Percentiles rank a stretch among this genome's conserved stretches.
These are phyloP conservation scores for Ammopiptanthus mongolicus DNA, from an alignment of 306 rosid species.

Conservation along the genomic window DNA sequence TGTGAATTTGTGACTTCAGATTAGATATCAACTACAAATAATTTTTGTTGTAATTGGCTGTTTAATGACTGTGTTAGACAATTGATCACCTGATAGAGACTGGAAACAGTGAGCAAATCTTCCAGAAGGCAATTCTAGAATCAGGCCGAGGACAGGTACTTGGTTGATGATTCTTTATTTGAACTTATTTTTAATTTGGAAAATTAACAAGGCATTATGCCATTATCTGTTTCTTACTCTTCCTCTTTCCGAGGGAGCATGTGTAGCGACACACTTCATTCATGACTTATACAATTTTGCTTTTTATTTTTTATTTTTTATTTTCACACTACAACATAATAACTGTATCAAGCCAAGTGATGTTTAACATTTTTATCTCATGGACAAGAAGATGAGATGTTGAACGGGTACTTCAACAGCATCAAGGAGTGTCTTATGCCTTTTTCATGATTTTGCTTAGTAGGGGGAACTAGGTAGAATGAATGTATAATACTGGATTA, in stretches of 20 bases:
- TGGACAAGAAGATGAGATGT: background rate
- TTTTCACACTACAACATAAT: background rate
- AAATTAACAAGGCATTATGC: background rate
- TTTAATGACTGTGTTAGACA: conserved; percentile 46
- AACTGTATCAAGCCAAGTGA: background rate
- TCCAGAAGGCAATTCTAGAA: conserved; percentile 83
- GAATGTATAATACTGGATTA: background rate
- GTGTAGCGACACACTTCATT: background rate
- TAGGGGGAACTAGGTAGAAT: background rate
- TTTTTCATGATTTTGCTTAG: background rate
- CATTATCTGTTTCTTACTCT: background rate
- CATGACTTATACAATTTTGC: background rate
- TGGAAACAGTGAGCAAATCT: conserved; percentile 95
- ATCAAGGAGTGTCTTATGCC: background rate
- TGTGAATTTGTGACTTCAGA: conserved; percentile 13
- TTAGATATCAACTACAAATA: background rate
- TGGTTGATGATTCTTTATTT: background rate
- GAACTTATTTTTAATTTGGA: background rate
- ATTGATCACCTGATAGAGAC: conserved; percentile 93
- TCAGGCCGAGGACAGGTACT: conserved; percentile 88
- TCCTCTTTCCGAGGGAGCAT: background rate
- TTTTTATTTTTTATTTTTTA: background rate
- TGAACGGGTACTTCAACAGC: background rate
- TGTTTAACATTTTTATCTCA: background rate
- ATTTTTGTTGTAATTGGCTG: conserved; percentile 26